Evolutionary conservation across 257 asterid genomes (phyloP).

Genomic region (Plantago ovata): DNA sequence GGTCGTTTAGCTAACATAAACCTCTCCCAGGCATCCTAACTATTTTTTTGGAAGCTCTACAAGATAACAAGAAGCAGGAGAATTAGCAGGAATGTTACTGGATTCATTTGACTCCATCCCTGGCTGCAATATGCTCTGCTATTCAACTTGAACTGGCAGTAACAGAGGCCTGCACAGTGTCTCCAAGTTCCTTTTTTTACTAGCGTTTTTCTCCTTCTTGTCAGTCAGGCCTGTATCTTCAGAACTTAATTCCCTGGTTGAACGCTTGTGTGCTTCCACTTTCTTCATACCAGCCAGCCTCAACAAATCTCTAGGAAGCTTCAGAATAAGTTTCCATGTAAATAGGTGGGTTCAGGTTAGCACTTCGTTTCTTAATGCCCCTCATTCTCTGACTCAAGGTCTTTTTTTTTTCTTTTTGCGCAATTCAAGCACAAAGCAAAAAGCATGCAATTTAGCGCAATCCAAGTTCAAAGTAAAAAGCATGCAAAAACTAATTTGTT

Average conservation of each 20-base stretch:
- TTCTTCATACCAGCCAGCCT: slow-evolving; percentile 44
- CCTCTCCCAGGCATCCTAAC: too few species aligned
- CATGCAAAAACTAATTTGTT: too few species aligned
- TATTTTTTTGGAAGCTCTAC: slow-evolving; percentile 25
- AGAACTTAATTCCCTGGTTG: slow-evolving; percentile 43
- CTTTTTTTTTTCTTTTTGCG: too few species aligned
- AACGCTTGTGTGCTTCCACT: slow-evolving; percentile 41
- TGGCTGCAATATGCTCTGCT: not conserved
- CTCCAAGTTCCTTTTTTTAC: slow-evolving; percentile 33
- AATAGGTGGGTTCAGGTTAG: too few species aligned
- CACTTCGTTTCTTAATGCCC: too few species aligned
- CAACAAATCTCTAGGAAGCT: slow-evolving; percentile 29
- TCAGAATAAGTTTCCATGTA: slow-evolving; percentile 22
- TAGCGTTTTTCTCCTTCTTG: too few species aligned
- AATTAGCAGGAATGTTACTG: slow-evolving; percentile 9
- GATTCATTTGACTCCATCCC: slow-evolving; percentile 14
- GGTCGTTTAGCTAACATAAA: slow-evolving; percentile 44
- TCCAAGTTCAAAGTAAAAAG: too few species aligned
- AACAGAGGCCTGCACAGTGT: slow-evolving; percentile 17
- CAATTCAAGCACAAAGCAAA: too few species aligned
- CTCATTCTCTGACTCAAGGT: too few species aligned
- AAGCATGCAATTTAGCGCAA: too few species aligned
- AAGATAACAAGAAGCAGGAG: slow-evolving; percentile 1
- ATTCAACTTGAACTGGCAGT: slow-evolving; percentile 31
- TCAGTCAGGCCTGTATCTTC: too few species aligned